Evolutionary conservation across 805 yeast species (phyloP).

Genomic region (Candida dajiaensis): DNA sequence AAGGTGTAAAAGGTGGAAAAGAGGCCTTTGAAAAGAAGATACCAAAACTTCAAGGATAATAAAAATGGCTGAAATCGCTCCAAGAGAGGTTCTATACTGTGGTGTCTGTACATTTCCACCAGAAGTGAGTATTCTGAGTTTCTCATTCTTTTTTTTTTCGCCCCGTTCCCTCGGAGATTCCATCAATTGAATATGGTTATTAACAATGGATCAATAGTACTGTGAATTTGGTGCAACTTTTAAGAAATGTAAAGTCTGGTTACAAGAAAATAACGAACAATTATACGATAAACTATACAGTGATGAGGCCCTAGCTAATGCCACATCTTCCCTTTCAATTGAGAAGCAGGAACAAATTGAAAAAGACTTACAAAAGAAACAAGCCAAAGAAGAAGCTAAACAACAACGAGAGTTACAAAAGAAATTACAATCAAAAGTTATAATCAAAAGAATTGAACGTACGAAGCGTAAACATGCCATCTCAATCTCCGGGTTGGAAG

Average conservation of each 20-base stretch:
- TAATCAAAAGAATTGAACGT: slow-evolving; percentile 82
- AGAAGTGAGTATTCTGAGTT: slow-evolving; percentile 30
- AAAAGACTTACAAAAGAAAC: slow-evolving; percentile 77
- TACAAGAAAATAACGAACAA: slow-evolving; percentile 51
- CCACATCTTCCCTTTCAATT: slow-evolving; percentile 53
- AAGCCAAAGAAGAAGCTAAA: slow-evolving; percentile 78
- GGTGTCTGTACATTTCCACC: slow-evolving; percentile 82
- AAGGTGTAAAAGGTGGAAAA: neutral
- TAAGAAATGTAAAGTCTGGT: slow-evolving; percentile 82
- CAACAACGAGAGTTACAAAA: slow-evolving; percentile 79
- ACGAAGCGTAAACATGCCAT: slow-evolving; percentile 84
- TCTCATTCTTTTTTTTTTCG: neutral
- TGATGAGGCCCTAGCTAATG: slow-evolving; percentile 49
- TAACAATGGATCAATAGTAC: slow-evolving; percentile 32
- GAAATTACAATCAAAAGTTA: slow-evolving; percentile 72
- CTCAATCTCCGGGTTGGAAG: slow-evolving; percentile 82
- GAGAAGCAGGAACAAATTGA: slow-evolving; percentile 82
- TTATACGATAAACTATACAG: slow-evolving; percentile 56
- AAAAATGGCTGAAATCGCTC: slow-evolving; percentile 6
- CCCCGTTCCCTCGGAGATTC: too few species aligned
- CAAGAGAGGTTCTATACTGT: slow-evolving; percentile 55
- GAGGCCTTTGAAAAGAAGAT: neutral
- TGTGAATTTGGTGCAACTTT: slow-evolving; percentile 86
- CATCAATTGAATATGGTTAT: too few species aligned
- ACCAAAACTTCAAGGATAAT: too few species aligned